Evolutionary conservation across 768 basidiomycete genomes (phyloP), one percentile per base, ranked within the genome.

Genomic region (Kwoniella newhampshirensis): DNA sequence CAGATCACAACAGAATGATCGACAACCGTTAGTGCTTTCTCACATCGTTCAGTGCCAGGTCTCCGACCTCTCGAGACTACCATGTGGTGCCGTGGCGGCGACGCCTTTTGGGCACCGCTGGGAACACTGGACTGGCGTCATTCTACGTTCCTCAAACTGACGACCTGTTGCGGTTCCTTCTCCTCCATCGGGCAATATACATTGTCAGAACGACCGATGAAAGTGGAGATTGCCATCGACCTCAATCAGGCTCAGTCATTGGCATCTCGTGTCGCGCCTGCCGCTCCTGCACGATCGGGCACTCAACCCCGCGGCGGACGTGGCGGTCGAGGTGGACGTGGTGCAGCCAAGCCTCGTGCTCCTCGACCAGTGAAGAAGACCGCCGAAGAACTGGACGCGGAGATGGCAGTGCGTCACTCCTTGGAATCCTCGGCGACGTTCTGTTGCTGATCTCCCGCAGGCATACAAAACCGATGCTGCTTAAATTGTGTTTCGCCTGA

Each of bases 21-120:
- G 96, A 99, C 87, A 91, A 92, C 82, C 96, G 96, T 99, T 88
- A 91, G 96, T 98, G 83, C 85, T 81, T 80, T 82, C 75, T 69
- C 76, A 76, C 75, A 6, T 32, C 32, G 32, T 59, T 20, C 41
- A 6, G 41, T 23, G 41, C 17, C n/a, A 32, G 13, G 32, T 32
- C 32, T 32, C 13, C 32, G 32, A 32, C 32, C 32, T 32, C 32
- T 32, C 32, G 32, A 32, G 32, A 32, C 32, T 32, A 32, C 32
- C 32, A 32, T 32, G 32, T 32, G 32, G 32, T 32, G 32, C 32
- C 32, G 36, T 42, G 40, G 6, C n/a, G n/a, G 40, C 18, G 18
- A 42, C 18, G 21, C 21, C 7, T n/a, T 42, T 42, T 6, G 32
- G 32, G 32, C 32, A 13, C 40, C 40, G 18, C 40, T 23, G n/a